Base-by-base conservation (phyloP, 2,329 filamentous ascomycete species). In the Cytospora paraplurivora region DNA sequence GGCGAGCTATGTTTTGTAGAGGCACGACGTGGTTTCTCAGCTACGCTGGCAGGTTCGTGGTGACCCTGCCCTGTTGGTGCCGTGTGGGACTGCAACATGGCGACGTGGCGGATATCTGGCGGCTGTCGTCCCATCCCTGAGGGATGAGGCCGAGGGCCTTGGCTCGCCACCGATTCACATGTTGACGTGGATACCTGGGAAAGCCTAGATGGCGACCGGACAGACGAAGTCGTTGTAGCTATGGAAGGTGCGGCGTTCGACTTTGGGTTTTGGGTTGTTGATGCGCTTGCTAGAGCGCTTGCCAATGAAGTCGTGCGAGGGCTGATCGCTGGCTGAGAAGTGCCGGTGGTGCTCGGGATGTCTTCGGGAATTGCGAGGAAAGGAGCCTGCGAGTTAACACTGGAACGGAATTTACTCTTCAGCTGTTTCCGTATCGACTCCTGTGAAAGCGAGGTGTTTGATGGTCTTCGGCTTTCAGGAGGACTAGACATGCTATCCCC, bases 351-450 rank as follows among this genome's bases (percentile, higher is more conserved):
- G 15, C 69, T 69, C 32, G 27, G 27, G 27, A 64, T 67, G 32
- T 68, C 70, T 33, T 70, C 69, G 1, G 78, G 79, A 21, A 81
- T 78, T 5, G 76, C 74, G 3, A 80, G 75, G 66, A 78, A 79
- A 34, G 80, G 79, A 15, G 75, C 77, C 2, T 75, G 73, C 7
- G 76, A 70, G 3, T 76, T 71, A 53, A 78, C 77, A 50, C 75
- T 81, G 6, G 78, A 70, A 13, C 76, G 66, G 67, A 63, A 69
- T 69, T 32, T 71, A 68, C 13, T 66, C 51, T 62, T 66, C 3
- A 54, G 53, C n/a, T 65, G 65, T 17, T 52, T 59, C 19, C 65
- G 62, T 27, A 34, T 44, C n/a, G 41, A 54, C 5, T 66, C 65
- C 17, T 65, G 58, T 4, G 58, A 60, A n/a, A 51, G 41, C 7